Percentiles rank a stretch among this genome's conserved stretches.
phyloP scores from a whole-genome alignment of 495 filamentous ascomycete species.

The Daldinia concentrica region DNA sequence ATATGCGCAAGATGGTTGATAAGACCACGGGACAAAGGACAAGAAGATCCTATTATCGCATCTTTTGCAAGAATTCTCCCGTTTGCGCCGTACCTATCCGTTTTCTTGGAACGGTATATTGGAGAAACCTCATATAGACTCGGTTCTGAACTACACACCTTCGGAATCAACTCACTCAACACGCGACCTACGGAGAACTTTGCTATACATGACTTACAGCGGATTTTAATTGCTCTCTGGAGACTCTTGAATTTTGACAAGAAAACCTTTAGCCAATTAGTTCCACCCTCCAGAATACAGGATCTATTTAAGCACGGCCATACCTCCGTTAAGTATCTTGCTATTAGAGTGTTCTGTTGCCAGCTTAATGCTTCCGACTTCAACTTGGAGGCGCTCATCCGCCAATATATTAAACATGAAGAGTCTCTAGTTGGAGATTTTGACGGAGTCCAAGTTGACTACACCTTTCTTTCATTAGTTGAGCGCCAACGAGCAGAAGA shows the following conservation, averaged over 20 bases:
- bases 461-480: conserved; percentile 82
- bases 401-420: conserved; percentile 67
- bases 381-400: conserved; percentile 74
- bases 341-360: conserved; percentile 79
- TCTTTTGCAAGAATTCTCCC: conserved; percentile 83
- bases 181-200: conserved; percentile 7
- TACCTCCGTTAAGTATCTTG: conserved; percentile 75
- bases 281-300: conserved; percentile 73
- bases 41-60: conserved; percentile 66
- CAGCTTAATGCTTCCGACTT: conserved; percentile 83
- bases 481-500: conserved; percentile 68
- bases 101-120: conserved; percentile 60
- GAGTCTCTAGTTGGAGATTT: conserved; percentile 69
- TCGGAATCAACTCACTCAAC: conserved; percentile 42
- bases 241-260: conserved; percentile 80
- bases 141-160: conserved; percentile 15
- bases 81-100: conserved; percentile 75
- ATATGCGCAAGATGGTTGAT: conserved; percentile 79
- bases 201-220: conserved; percentile 41
- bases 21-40: conserved; percentile 41
- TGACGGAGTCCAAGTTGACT: conserved; percentile 83
- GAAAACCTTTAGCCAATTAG: conserved; percentile 66
- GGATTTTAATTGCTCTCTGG: conserved; percentile 73
- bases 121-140: conserved; percentile 41
- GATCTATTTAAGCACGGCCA: conserved; percentile 70